A percentile compares a stretch with the other conserved stretches of the same genome.
Evolutionary conservation across 1,139 yeast genomes (phyloP).

Genomic region (Wickerhamomyces sp.): DNA sequence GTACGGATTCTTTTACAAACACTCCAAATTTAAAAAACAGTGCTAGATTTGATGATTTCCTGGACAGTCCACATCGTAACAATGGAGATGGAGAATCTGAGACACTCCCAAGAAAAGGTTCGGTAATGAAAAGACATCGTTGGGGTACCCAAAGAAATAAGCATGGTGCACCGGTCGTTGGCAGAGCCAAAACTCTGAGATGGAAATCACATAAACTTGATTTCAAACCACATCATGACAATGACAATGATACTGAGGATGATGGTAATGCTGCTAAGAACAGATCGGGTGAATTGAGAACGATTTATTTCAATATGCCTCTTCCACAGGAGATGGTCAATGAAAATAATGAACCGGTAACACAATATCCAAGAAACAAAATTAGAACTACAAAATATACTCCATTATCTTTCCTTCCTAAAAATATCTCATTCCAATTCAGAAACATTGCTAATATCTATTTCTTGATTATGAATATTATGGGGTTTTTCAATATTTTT

Average conservation of each 20-base stretch:
- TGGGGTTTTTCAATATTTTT: conserved; percentile 84
- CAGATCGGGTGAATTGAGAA: conserved; percentile 32
- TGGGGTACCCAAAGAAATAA: conserved; percentile 89
- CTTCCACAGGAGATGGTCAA: conserved; percentile 62
- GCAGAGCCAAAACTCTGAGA: conserved; percentile 34
- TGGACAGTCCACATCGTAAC: conserved; percentile 1
- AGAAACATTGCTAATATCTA: conserved; percentile 86
- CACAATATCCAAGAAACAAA: conserved; percentile 73
- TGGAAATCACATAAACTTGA: conserved; percentile 27
- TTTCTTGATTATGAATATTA: conserved; percentile 73
- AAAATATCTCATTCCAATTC: conserved; percentile 75
- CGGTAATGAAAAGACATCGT: conserved; percentile 62
- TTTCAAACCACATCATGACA: conserved; percentile 12
- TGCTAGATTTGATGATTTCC: conserved; percentile 14
- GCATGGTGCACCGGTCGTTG: conserved; percentile 58
- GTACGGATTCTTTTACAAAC: conserved; percentile 16
- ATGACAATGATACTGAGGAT: conserved; percentile 14
- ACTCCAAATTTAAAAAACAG: conserved; percentile 16
- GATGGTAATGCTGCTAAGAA: conserved; percentile 24
- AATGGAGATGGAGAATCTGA: conserved; percentile 5
- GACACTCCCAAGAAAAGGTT: conserved; percentile 20
- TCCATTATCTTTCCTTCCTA: conserved; percentile 82
- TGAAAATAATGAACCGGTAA: conserved; percentile 55
- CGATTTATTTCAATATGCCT: conserved; percentile 62
- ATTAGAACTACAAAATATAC: conserved; percentile 96